phyloP scores from a whole-genome alignment of 148 eudicot species.

The Polygonum aviculare region DNA sequence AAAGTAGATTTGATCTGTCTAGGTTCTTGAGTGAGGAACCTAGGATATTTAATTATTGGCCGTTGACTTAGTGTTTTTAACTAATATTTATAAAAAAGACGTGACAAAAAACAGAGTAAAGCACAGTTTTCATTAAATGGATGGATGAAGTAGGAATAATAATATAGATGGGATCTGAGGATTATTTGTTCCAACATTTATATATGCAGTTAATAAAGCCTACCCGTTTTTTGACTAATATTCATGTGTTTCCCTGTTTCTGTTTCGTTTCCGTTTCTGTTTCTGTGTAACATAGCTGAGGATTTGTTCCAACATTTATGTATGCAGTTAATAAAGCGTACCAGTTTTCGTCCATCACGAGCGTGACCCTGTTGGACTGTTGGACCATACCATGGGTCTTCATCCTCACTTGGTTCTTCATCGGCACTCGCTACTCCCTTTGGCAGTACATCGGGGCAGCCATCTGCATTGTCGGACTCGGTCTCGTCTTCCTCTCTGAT shows the following conservation, averaged over 20 bases:
- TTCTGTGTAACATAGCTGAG: not conserved
- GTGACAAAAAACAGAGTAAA: not conserved
- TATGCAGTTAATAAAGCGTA: constrained; percentile 73
- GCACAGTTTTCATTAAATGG: not conserved
- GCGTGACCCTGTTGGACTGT: constrained; percentile 79
- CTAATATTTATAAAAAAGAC: not conserved
- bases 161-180: not conserved
- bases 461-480: constrained; percentile 60
- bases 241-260: too few relatives aligned
- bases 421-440: constrained; percentile 64
- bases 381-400: constrained; percentile 85
- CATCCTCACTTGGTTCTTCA: constrained; percentile 59
- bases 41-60: too few relatives aligned
- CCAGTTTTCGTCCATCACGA: constrained; percentile 78
- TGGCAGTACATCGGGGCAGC: constrained; percentile 74
- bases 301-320: not conserved
- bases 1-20: too few relatives aligned
- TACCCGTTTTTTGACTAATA: constrained; percentile 27
- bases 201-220: constrained; percentile 67
- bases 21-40: too few relatives aligned
- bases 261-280: too few relatives aligned
- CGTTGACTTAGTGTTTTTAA: not conserved
- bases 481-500: constrained; percentile 70
- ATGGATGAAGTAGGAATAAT: not conserved
- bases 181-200: not conserved